These are phyloP conservation scores for Furculomyces boomerangus DNA, from an alignment of 371 early-diverging fungal species.

Conservation along the genomic window DNA sequence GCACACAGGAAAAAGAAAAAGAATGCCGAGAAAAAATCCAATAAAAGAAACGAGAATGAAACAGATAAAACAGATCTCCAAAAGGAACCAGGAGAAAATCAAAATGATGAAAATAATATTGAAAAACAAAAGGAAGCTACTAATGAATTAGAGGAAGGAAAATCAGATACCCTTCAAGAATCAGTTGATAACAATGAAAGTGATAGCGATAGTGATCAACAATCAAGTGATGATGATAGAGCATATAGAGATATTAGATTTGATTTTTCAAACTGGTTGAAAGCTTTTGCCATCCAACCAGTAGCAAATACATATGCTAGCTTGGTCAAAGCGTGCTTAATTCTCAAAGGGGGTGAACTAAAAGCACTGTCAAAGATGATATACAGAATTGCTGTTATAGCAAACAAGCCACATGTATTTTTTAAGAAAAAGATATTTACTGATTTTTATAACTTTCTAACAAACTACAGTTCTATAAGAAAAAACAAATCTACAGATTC, in stretches of 20 bases:
- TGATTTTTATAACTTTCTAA: conserved; percentile 3
- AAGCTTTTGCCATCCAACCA: conserved; percentile 14
- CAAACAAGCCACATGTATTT: conserved; percentile 13
- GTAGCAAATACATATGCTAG: not conserved
- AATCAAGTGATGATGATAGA: conserved; percentile 4
- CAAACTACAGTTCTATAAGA: not conserved
- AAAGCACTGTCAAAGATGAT: conserved; percentile 8
- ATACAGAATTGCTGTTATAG: conserved; percentile 13
- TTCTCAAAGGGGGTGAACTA: not conserved
- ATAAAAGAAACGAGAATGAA: not conserved
- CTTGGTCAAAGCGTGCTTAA: not conserved
- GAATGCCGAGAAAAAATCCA: not conserved
- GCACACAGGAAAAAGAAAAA: conserved; percentile 3
- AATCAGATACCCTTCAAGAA: not conserved
- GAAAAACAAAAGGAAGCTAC: not conserved
- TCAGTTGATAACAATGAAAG: not conserved
- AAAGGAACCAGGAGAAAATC: not conserved
- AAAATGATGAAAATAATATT: not conserved
- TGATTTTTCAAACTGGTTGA: conserved; percentile 9
- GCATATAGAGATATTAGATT: conserved; percentile 10
- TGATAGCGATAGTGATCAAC: conserved; percentile 1
- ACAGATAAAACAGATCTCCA: not conserved
- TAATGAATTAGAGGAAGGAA: not conserved
- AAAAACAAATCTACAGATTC: not conserved
- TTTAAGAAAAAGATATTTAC: conserved; percentile 10